Conservation (phyloP, 768 basidiomycete genomes). For the Phanerochaete sordida region DNA sequence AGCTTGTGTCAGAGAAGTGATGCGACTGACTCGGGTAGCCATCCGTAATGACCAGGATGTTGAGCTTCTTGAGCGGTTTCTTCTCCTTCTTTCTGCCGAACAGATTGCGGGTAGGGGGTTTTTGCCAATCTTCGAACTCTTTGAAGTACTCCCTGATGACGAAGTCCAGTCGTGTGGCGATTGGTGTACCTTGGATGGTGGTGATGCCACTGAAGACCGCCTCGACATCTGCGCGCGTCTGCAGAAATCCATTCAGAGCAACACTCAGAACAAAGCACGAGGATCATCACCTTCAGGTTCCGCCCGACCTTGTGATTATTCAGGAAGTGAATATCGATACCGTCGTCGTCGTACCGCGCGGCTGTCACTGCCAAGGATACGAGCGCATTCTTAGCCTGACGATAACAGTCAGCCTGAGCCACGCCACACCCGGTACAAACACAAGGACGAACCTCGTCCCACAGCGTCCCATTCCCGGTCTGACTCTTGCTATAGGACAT, state of each 20-base stretch:
- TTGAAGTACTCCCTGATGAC: not conserved
- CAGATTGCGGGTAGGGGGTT: not conserved
- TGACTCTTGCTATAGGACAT: conserved; percentile 31
- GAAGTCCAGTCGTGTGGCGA: not conserved
- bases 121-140: not conserved
- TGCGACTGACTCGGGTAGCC: conserved; percentile 50
- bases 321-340: conserved; percentile 62
- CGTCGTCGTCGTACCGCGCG: conserved; percentile 48
- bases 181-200: not conserved
- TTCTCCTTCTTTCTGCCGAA: not conserved
- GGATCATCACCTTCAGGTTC: not conserved
- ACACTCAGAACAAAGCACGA: not conserved
- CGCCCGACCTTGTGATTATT: conserved; percentile 28
- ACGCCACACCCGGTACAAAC: not conserved
- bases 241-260: not conserved
- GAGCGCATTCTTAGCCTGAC: conserved; percentile 21
- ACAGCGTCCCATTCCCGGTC: conserved; percentile 28
- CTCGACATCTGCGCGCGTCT: not conserved
- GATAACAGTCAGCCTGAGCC: not conserved
- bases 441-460: conserved; percentile 42
- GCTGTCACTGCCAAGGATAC: conserved; percentile 46
- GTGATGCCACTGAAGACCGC: not conserved
- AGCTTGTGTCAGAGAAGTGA: not conserved
- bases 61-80: conserved; percentile 36
- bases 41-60: conserved; percentile 61